These are phyloP conservation scores for Penicillium sp. DNA, from an alignment of 2,329 filamentous ascomycete genomes.

Conservation along the genomic window DNA sequence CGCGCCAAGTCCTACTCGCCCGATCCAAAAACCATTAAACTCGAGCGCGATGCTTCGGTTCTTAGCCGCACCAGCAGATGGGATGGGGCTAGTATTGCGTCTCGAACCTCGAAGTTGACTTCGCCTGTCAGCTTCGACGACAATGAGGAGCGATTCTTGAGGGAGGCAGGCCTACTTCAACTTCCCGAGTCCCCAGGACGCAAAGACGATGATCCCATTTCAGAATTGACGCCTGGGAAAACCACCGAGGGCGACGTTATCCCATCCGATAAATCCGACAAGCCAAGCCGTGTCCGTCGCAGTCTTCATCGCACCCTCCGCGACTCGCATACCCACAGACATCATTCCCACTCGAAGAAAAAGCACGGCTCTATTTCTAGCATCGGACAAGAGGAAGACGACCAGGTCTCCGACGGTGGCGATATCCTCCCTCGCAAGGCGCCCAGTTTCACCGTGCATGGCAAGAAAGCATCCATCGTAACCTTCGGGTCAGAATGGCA, in stretches of 20 bases:
- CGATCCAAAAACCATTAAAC: constrained; percentile 23
- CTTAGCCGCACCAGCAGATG: constrained; percentile 40
- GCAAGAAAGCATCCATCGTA: constrained; percentile 96
- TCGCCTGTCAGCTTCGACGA: constrained; percentile 57
- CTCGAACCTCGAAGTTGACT: constrained; percentile 38
- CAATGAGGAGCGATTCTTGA: constrained; percentile 67
- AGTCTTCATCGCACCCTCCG: constrained; percentile 88
- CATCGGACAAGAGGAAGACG: constrained; percentile 55
- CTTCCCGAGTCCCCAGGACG: constrained; percentile 43
- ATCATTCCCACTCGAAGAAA: constrained; percentile 71
- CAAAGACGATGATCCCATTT: constrained; percentile 42
- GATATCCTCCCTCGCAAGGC: constrained; percentile 76
- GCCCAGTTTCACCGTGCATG: constrained; percentile 92
- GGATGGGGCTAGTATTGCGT: constrained; percentile 37
- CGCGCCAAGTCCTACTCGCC: constrained; percentile 30
- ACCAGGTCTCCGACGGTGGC: constrained; percentile 48
- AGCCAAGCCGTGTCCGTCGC: constrained; percentile 70
- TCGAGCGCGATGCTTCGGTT: constrained; percentile 42
- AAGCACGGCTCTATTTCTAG: constrained; percentile 72
- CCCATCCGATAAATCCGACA: constrained; percentile 44
- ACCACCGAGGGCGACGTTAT: constrained; percentile 42
- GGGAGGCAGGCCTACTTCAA: constrained; percentile 67
- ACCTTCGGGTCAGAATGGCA: constrained; percentile 95
- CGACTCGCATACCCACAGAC: constrained; percentile 66
- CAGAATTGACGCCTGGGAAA: constrained; percentile 46